Conservation (phyloP, 2,329 filamentous ascomycete species). For the Sclerotinia spermophila region DNA sequence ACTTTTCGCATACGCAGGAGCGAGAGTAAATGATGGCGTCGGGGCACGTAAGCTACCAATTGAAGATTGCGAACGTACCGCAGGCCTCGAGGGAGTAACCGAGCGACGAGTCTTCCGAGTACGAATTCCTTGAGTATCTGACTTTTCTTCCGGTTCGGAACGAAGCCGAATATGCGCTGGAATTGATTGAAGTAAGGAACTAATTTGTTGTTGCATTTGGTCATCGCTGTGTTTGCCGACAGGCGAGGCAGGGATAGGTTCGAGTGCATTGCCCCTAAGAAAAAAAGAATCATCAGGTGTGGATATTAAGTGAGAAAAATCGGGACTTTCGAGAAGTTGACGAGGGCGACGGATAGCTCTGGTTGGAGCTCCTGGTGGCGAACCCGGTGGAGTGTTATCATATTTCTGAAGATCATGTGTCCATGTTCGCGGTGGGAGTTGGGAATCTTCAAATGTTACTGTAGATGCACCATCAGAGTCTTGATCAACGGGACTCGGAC, state of each 20-base stretch:
- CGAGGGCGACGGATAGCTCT: slow-evolving; percentile 19
- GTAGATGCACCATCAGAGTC: slow-evolving; percentile 15
- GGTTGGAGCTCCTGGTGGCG: slow-evolving; percentile 25
- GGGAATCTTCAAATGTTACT: slow-evolving; percentile 26
- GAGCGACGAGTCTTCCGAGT: slow-evolving; percentile 38
- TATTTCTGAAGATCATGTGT: slow-evolving; percentile 20
- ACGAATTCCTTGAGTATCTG: slow-evolving; percentile 36
- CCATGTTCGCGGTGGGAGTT: slow-evolving; percentile 27
- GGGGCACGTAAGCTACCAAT: slow-evolving; percentile 44
- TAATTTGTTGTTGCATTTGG: slow-evolving; percentile 75
- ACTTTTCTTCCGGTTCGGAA: slow-evolving; percentile 43
- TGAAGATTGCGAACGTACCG: slow-evolving; percentile 26
- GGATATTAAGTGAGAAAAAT: slow-evolving; percentile 22
- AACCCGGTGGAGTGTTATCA: slow-evolving; percentile 29
- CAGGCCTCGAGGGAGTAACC: slow-evolving; percentile 28
- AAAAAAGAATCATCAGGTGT: slow-evolving; percentile 28
- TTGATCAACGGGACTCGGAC: slow-evolving; percentile 22
- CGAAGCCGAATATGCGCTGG: slow-evolving; percentile 76
- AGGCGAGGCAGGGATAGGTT: slow-evolving; percentile 24
- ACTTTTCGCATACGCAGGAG: slow-evolving; percentile 52
- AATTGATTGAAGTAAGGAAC: slow-evolving; percentile 71
- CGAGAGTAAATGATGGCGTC: slow-evolving; percentile 66
- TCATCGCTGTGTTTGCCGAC: slow-evolving; percentile 48
- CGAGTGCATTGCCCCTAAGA: slow-evolving; percentile 30
- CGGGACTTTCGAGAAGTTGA: slow-evolving; percentile 25